Evolutionary conservation across 164 flowering plant species (phyloP), one percentile per base, ranked within the genome.

Genomic region (Annona squamosa): DNA sequence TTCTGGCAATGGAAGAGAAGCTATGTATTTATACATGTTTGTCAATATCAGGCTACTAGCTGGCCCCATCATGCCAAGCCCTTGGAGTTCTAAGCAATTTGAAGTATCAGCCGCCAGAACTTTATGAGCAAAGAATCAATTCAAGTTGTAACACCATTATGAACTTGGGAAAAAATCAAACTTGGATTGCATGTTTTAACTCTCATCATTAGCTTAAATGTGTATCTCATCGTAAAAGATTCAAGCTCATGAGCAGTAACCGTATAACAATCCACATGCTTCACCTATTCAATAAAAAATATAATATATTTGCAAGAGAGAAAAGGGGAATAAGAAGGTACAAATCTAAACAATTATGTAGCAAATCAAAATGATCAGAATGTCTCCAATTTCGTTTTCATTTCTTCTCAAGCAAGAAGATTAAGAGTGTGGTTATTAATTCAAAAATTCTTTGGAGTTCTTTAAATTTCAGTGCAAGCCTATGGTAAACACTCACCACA

Each of bases 241-340:
- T 96, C 92, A 48, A 96, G 91, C 84, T 96, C 99, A 26, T 82
- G 74, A 75, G 81, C 70, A 46, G 91, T 84, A 66, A 89, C 77
- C 17, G 86, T 84, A 74, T 88, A 89, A 87, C 98, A 93, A 76
- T 96, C 91, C 42, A 96, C 81, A 75, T 86, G 86, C 80, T 96
- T 96, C 66, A 93, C 92, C 99, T 96, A 84, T 77, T 69, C 67
- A 73, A 65, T 68, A 74, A 77, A 62, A 72, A 0, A 61, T 46
- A 17, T 7, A 6, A 63, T 68, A 61, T 48, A 67, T 67, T 63
- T 59, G 46, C 67, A 75, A 67, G 12, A 26, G 64, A 37, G 44
- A 67, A 46, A 52, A 10, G 10, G 17, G 59, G 9, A 52, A 52
- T 9, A 9, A 52, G 59, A 52, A 5, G 3, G 59, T 52, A 52